phyloP scores from a whole-genome alignment of 2,329 filamentous ascomycete genomes.

The Arachnomyces sp. region DNA sequence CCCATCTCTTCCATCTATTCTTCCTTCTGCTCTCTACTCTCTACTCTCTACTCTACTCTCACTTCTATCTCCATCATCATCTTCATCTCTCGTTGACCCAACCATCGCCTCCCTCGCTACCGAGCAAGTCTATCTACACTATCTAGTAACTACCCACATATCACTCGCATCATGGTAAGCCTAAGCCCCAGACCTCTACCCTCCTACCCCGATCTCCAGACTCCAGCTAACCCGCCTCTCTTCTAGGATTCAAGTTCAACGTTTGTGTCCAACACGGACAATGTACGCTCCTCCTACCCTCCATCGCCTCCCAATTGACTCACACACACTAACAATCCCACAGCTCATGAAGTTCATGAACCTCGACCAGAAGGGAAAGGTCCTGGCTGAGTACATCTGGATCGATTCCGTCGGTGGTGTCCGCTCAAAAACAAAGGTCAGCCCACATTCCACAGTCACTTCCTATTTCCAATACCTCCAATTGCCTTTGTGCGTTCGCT shows the following conservation, averaged over 20 bases:
- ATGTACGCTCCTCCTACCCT: conserved; percentile 25
- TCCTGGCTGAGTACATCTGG: conserved; percentile 98
- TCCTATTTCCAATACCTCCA: too few relatives aligned
- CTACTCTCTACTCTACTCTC: conserved; percentile 7
- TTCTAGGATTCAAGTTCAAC: conserved; percentile 33
- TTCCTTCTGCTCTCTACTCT: conserved; percentile 8
- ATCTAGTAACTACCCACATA: conserved; percentile 13
- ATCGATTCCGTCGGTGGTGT: conserved; percentile 74
- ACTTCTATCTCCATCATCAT: conserved; percentile 4
- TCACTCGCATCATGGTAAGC: conserved; percentile 5
- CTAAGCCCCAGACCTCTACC: conserved; percentile 8
- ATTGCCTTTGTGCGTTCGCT: conserved; percentile 6
- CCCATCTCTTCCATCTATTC: conserved; percentile 14
- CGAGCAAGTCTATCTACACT: conserved; percentile 14
- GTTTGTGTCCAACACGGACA: conserved; percentile 39
- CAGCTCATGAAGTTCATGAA: conserved; percentile 87
- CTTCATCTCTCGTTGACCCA: background rate
- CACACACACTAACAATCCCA: conserved; percentile 10
- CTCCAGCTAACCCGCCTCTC: background rate
- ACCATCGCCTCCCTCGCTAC: conserved; percentile 2
- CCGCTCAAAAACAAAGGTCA: conserved; percentile 93
- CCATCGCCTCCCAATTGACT: conserved; percentile 11
- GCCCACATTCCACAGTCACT: conserved; percentile 29
- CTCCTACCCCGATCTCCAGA: conserved; percentile 20
- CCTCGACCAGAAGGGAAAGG: conserved; percentile 77